Base-by-base conservation (phyloP, 1,139 yeast species). In the Pichia sp. region DNA sequence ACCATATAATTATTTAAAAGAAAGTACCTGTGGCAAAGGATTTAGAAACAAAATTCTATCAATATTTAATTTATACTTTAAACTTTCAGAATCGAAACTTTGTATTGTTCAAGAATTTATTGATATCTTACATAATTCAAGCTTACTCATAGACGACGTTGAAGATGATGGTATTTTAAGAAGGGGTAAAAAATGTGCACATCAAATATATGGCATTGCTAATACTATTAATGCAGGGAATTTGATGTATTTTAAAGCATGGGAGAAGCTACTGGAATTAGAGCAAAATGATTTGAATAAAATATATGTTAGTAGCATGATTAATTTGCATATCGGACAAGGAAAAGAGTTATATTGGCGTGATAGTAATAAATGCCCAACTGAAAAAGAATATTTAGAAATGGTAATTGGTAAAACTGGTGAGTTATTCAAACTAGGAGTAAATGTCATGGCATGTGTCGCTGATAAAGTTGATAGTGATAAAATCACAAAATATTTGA, bases 321-420 rank as follows among this genome's bases (percentile, higher is more conserved):
- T 85, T 43, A 80, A 83, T 55, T 66, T 90, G 48, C 97, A 89
- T 60, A 71, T 84, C 40, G 97, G 97, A 3, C 97, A 89, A 66
- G 95, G 96, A 0, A 66, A 83, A 48, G 97, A 89, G 55, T 72
- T 89, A 24, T 82, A 80, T 62, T 89, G 97, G 96, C 69, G 97
- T 51, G 96, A 89, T 51, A 66, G 70, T 22, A 56, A 74, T 27
- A 63, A 64, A 1, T 71, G 87, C 36, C 97, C 97, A 0, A 65
- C 71, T 1, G 84, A 83, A 50, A 69, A 69, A 6, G 83, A 86
- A 55, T 89, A 90, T 59, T 62, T 80, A 35, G 70, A 71, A 39
- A 90, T 90, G 97, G 95, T 85, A 20, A 76, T 76, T 73, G 80
- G 87, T 59, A 89, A 89, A 59, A 89, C 97, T 0, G 96, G 96